Evolutionary conservation across 305 asterid genomes (phyloP), one percentile per base, ranked within the genome.

Genomic region (Plantago lanceolata): DNA sequence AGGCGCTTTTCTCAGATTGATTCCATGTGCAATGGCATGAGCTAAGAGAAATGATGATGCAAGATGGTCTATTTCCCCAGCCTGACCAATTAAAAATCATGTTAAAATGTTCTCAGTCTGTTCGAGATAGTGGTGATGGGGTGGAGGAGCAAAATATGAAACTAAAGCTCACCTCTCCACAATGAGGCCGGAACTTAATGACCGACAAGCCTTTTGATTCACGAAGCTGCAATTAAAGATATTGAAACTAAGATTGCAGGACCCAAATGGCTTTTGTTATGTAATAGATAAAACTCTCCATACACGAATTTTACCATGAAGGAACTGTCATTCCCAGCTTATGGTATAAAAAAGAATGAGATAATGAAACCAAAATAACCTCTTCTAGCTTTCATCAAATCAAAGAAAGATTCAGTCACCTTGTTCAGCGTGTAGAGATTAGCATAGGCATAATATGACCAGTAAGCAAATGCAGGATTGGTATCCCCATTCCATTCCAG

Each of bases 51-150:
- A 93, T 59, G 97, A 81, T 72, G 97, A 96, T 5, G 97, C 99
- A 70, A 93, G 97, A 81, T 93, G 97, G 81, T 93, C 99, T 62
- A 90, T 78, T 68, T 90, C 99, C 68, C 99, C 99, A 59, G 99
- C 97, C 99, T 93, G 85, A 75, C 70, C 73, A 71, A 43, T n/a
- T n/a, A n/a, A n/a, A n/a, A n/a, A n/a, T n/a, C n/a, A n/a, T n/a
- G 50, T 63, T 40, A 72, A 45, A 65, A 37, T n/a, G 50, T 24
- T 55, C 53, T 52, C 51, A 68, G 49, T 64, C 57, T 49, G 59
- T 28, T 68, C 21, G 19, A 21, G 64, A 69, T 53, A 37, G 37
- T 63, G 60, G 17, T 49, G 28, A 68, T 47, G 64, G 52, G 55
- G 17, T 24, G 17, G 17, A 12, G 15, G 14, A 1, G 3, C 14